Evolutionary conservation across 345 rosid genomes (phyloP).

Genomic region (Triadica sebifera): DNA sequence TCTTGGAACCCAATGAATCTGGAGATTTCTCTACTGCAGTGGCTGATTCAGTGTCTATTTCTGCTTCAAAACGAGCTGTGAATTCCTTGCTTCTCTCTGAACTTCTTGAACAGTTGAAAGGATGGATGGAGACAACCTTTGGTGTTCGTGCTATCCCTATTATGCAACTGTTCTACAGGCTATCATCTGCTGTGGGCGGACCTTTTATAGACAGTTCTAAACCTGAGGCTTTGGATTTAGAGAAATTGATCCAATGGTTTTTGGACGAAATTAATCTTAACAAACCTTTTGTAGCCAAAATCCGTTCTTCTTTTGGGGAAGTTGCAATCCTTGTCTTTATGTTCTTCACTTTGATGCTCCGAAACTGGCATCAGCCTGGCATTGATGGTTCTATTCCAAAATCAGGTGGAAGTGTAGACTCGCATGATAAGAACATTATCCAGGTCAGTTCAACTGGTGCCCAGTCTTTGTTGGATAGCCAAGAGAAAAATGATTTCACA

Average conservation of each 20-base stretch:
- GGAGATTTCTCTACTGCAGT: conserved; percentile 73
- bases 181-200: conserved; percentile 95
- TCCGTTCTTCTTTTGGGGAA: conserved; percentile 81
- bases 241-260: conserved; percentile 86
- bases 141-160: conserved; percentile 88
- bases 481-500: conserved; percentile 74
- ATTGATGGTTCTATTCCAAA: conserved; percentile 52
- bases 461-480: conserved; percentile 64
- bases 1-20: conserved; percentile 82
- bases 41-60: conserved; percentile 73
- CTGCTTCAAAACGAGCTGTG: conserved; percentile 90
- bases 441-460: conserved; percentile 48
- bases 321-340: conserved; percentile 88
- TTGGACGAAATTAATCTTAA: conserved; percentile 71
- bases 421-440: conserved; percentile 55
- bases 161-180: conserved; percentile 93
- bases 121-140: conserved; percentile 87
- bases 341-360: conserved; percentile 99
- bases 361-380: conserved; percentile 99
- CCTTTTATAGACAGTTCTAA: conserved; percentile 88
- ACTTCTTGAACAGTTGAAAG: conserved; percentile 85
- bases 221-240: conserved; percentile 77
- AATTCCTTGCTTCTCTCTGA: conserved; percentile 91
- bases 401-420: conserved; percentile 49
- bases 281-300: conserved; percentile 63